phyloP scores from a whole-genome alignment of 2,329 filamentous ascomycete genomes.

The Didymosphaeria variabile region DNA sequence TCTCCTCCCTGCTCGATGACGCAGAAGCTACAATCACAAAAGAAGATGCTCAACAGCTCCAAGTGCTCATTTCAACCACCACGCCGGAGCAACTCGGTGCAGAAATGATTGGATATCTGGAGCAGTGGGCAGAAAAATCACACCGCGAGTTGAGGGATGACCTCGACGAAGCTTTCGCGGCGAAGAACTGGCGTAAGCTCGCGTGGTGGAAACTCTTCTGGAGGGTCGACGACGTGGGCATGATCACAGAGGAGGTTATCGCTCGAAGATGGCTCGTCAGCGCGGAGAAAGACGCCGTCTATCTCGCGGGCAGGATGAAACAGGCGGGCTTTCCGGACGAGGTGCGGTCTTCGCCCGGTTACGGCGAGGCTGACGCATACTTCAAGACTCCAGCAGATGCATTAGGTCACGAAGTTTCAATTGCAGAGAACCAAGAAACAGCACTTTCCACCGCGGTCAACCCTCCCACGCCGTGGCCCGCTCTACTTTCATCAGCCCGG shows the following conservation, averaged over 20 bases:
- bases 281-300: constrained; percentile 84
- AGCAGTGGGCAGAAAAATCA: constrained; percentile 78
- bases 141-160: constrained; percentile 85
- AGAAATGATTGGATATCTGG: constrained; percentile 67
- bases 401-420: neutral
- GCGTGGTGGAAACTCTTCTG: constrained; percentile 96
- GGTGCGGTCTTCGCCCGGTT: constrained; percentile 10
- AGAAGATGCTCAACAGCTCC: constrained; percentile 56
- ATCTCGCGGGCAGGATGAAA: constrained; percentile 78
- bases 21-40: constrained; percentile 61
- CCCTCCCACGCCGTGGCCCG: constrained; percentile 69
- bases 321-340: constrained; percentile 64
- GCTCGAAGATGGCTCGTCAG: constrained; percentile 77
- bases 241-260: constrained; percentile 82
- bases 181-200: constrained; percentile 79
- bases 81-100: constrained; percentile 56
- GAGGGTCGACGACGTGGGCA: constrained; percentile 89
- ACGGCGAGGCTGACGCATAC: neutral
- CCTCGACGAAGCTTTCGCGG: constrained; percentile 78
- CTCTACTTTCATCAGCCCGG: constrained; percentile 77
- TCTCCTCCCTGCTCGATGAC: constrained; percentile 71
- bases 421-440: constrained; percentile 20
- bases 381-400: neutral
- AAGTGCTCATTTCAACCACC: constrained; percentile 42
- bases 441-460: constrained; percentile 38